Evolutionary conservation across 371 early-diverging fungal species (phyloP), one percentile per base, ranked within the genome.

Genomic region (Mucor lusitanicus): DNA sequence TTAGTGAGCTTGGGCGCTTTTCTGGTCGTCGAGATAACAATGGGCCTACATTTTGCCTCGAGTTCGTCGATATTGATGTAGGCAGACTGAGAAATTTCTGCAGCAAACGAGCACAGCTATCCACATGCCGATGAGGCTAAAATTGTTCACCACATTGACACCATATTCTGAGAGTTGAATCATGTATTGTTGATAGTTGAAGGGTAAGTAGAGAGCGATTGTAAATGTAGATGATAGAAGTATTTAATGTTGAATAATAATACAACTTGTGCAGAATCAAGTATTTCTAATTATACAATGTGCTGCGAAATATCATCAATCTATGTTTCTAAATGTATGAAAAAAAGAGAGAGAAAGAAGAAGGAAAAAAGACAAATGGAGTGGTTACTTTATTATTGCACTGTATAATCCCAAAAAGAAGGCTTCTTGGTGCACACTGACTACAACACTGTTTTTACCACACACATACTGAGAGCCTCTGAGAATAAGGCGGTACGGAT

Each of bases 101-200:
- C 70, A 69, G 23, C 73, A 78, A 3, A 79, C 63, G 19, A 78
- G 61, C 28, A 78, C 80, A 23, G 78, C 71, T 15, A 82, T 61
- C 82, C 82, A 82, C 80, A 80, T 82, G 27, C 78, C 76, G 62
- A 82, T 73, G 63, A 82, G 72, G 53, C 71, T 79, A n/a, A 82
- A 59, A 46, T 76, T 71, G 58, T 78, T 76, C 6, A 82, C 70
- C 25, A 82, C 80, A 25, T 75, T 71, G 44, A 63, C 65, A 19
- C 77, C 80, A 68, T 82, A 76, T 25, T 59, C 61, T 63, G 78
- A 69, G 27, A 82, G 67, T 55, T 77, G 59, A 59, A 75, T 69
- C 82, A 82, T 82, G 23, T 53, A 53, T 53, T 53, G 3, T 4
- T 21, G 27, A 53, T 53, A 25, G 23, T 13, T 6, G 53, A 53